Evolutionary conservation across 192 early-diverging fungal species (phyloP).

Genomic region (Coemansia erecta): DNA sequence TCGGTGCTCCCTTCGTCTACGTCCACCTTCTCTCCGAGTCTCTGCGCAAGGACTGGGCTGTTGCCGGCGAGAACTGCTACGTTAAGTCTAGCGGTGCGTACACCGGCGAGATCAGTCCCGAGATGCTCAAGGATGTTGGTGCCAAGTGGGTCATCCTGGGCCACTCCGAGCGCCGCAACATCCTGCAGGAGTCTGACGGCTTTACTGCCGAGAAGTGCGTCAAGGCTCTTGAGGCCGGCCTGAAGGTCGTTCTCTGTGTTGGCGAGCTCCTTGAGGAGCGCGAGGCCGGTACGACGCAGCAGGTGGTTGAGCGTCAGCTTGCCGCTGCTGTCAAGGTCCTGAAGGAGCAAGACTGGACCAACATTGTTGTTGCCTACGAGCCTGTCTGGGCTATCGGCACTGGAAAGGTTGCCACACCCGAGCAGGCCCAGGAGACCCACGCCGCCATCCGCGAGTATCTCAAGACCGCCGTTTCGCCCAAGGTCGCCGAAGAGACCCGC

Average conservation of each 20-base stretch:
- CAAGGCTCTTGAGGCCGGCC: conserved; percentile 80
- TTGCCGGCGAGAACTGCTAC: conserved; percentile 97
- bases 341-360: conserved; percentile 74
- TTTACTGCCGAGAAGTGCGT: conserved; percentile 86
- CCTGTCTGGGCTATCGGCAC: conserved; percentile 99
- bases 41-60: conserved; percentile 80
- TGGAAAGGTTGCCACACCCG: conserved; percentile 93
- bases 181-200: conserved; percentile 86
- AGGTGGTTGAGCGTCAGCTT: conserved; percentile 87
- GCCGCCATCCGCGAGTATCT: conserved; percentile 85
- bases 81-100: conserved; percentile 83
- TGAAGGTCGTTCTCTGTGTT: conserved; percentile 92
- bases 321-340: conserved; percentile 76
- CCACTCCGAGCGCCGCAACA: conserved; percentile 97
- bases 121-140: conserved; percentile 93
- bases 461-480: conserved; percentile 73
- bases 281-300: conserved; percentile 81
- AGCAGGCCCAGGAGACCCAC: conserved; percentile 98
- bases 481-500: conserved; percentile 85
- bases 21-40: conserved; percentile 74
- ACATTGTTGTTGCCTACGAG: conserved; percentile 98
- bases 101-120: conserved; percentile 95
- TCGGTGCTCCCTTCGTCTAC: conserved; percentile 93
- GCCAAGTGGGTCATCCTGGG: conserved; percentile 97
- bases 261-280: conserved; percentile 97